A percentile compares a stretch with the other conserved stretches of the same genome.
phyloP scores from a whole-genome alignment of 306 rosid genomes.

The Hippophae gyantsensis region DNA sequence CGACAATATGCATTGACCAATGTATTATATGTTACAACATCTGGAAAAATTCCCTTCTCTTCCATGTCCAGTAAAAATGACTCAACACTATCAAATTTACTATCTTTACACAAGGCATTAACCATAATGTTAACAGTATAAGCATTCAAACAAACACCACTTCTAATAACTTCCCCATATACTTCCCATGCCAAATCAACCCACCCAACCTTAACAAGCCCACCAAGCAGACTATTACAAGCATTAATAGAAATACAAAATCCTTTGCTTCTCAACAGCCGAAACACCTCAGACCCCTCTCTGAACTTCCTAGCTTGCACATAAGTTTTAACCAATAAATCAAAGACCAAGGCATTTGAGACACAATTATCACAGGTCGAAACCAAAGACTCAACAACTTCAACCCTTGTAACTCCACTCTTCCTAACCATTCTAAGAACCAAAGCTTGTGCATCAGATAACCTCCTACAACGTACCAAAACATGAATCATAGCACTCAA shows the following conservation, averaged over 20 bases:
- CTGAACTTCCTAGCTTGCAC: conserved; percentile 79
- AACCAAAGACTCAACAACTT: conserved; percentile 46
- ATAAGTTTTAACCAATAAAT: conserved; percentile 68
- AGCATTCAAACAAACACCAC: conserved; percentile 46
- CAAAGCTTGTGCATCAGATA: conserved; percentile 63
- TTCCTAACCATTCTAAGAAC: conserved; percentile 62
- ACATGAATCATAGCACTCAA: conserved; percentile 51
- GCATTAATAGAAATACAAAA: conserved; percentile 52
- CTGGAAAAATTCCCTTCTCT: conserved; percentile 45
- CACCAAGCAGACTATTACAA: conserved; percentile 69
- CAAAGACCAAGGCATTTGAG: conserved; percentile 33
- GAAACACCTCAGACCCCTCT: conserved; percentile 69
- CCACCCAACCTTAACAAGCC: conserved; percentile 79
- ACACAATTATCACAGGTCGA: conserved; percentile 10
- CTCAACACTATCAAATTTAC: conserved; percentile 33
- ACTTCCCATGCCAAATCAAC: conserved; percentile 68
- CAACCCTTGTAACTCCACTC: conserved; percentile 56
- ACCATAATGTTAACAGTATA: conserved; percentile 84
- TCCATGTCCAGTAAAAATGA: conserved; percentile 52
- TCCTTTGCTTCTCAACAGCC: conserved; percentile 37
- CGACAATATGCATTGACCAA: conserved; percentile 60
- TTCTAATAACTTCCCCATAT: conserved; percentile 38
- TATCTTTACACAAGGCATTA: conserved; percentile 73
- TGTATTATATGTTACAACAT: conserved; percentile 71
- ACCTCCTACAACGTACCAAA: conserved; percentile 40